These are phyloP conservation scores for Stentor coeruleus DNA, from an alignment of 73 alveolate genomes.

Conservation along the genomic window DNA sequence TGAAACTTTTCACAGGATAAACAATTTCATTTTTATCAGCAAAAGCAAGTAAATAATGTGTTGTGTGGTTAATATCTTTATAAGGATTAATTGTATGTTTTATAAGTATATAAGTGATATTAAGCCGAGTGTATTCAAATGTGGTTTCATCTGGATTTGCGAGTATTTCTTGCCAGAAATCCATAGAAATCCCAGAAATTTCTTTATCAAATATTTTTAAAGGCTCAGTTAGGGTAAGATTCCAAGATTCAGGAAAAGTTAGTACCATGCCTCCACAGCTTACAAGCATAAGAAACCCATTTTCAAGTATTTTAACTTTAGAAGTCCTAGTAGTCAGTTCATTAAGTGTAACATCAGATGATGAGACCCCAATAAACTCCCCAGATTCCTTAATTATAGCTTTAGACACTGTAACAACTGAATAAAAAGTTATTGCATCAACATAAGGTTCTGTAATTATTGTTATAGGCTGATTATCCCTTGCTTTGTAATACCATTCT, in stretches of 20 bases:
- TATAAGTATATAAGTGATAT: neutral
- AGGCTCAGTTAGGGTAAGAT: neutral
- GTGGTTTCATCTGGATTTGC: neutral
- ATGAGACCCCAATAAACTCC: neutral
- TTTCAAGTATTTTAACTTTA: neutral
- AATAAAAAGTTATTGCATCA: neutral
- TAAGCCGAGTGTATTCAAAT: neutral
- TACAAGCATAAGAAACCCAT: neutral
- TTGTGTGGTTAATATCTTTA: neutral
- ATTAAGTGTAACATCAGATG: neutral
- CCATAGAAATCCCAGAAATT: neutral
- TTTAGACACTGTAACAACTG: neutral
- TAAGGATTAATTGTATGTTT: neutral
- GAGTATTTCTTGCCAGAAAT: neutral
- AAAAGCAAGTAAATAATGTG: neutral
- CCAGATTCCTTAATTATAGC: neutral
- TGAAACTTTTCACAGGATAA: neutral
- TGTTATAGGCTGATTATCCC: neutral
- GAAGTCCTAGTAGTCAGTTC: neutral
- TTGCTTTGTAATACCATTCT: conserved; percentile 23
- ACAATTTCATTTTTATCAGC: neutral
- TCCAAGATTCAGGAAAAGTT: neutral
- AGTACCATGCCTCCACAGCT: conserved; percentile 3
- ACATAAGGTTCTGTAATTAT: conserved; percentile 18
- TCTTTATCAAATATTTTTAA: neutral